A percentile compares a stretch with the other conserved stretches of the same genome.
Conservation (phyloP, 768 basidiomycete genomes). For the Pleurotus djamor region DNA sequence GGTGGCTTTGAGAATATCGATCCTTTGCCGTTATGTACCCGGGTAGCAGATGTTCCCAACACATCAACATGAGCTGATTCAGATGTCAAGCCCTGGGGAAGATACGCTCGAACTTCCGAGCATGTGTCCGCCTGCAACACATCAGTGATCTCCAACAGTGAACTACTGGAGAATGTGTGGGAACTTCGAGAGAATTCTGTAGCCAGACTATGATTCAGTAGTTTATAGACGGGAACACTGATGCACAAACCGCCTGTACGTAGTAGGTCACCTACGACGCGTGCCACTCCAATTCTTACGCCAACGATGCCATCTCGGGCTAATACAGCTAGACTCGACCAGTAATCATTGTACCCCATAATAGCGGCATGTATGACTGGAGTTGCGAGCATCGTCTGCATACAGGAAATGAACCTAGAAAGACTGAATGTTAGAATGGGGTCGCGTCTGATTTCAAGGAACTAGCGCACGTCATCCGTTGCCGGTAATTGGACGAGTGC, state of each 20-base stretch:
- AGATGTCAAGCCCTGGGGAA: slow-evolving; percentile 29
- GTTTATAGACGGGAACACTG: slow-evolving; percentile 1
- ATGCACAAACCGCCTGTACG: slow-evolving; percentile 38
- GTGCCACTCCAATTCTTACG: slow-evolving; percentile 84
- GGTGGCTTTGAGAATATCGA: slow-evolving; percentile 8
- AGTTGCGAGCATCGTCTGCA: slow-evolving; percentile 53
- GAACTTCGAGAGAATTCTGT: slow-evolving; percentile 24
- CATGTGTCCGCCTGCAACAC: slow-evolving; percentile 55
- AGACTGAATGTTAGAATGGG: slow-evolving; percentile 14
- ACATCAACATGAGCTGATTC: not conserved
- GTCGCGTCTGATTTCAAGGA: not conserved
- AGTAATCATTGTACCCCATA: slow-evolving; percentile 45
- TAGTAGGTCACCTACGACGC: slow-evolving; percentile 54
- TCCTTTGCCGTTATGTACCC: not conserved
- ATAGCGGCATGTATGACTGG: slow-evolving; percentile 28
- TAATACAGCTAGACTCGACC: slow-evolving; percentile 54
- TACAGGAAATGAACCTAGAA: slow-evolving; percentile 70
- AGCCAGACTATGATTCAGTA: slow-evolving; percentile 14
- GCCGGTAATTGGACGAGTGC: slow-evolving; percentile 46
- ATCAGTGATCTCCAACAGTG: slow-evolving; percentile 36
- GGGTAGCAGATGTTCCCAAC: not conserved
- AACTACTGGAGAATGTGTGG: slow-evolving; percentile 19
- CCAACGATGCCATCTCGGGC: slow-evolving; percentile 72
- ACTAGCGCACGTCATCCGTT: slow-evolving; percentile 69
- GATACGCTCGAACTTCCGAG: slow-evolving; percentile 61